Base-by-base conservation (phyloP, 108 stramenopile species). In the Cyclotella sp. region DNA sequence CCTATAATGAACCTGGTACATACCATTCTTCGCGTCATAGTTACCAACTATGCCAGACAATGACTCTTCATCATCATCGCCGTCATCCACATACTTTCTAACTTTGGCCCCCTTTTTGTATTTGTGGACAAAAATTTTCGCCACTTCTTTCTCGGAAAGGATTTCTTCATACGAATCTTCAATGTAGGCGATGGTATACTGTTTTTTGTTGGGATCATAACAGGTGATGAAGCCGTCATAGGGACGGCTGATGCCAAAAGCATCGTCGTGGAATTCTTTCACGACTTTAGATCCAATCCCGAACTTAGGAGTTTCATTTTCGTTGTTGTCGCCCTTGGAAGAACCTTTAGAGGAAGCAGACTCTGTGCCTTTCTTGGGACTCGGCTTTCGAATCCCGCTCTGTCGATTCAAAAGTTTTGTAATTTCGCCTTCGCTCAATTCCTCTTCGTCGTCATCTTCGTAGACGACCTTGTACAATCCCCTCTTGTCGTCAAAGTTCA, bases 361-460 rank as follows among this genome's bases (percentile, higher is more conserved):
- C 55, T 57, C 8, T 26, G 11, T 30, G 15, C 34, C 30, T 13
- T 30, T 61, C 30, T 61, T 61, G 13, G 13, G 14, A 61, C 0
- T 61, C 11, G 0, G 18, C 60, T 61, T 61, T 8, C 29, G 30
- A 61, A 34, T 55, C 22, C 11, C 60, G 30, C 34, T 61, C 60
- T 61, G 29, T 29, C 30, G 30, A 55, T 55, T 55, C 15, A 74
- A 18, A 64, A 54, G 30, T 24, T 44, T 0, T 15, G 19, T 39
- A 18, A 76, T 28, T 15, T 76, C 75, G 11, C 0, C 41, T 41
- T 76, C 75, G 0, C 65, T 34, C 43, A 68, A 29, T 40, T 68
- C 68, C 34, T 76, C 75, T 14, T 9, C 39, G 61, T 76, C 75
- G 22, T 21, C 45, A 68, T 76, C 75, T 40, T 68, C 75, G 47